Percentiles rank a stretch among this genome's conserved stretches.
These are phyloP conservation scores for Leishmania lainsoni DNA, from an alignment of 208 protist species.

Conservation along the genomic window DNA sequence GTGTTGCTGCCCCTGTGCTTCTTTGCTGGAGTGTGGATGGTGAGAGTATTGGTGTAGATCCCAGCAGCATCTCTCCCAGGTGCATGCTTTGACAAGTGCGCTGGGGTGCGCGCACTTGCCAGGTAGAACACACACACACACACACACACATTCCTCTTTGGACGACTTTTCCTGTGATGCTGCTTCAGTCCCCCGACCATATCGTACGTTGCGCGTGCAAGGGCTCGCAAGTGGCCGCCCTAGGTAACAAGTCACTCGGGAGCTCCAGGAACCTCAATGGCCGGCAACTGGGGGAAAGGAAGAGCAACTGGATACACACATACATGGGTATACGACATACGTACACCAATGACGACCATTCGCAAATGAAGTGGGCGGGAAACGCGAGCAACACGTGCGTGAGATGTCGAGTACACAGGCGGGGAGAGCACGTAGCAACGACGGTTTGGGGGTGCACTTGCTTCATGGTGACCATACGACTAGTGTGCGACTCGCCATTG, in stretches of 20 bases:
- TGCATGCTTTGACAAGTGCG: not conserved
- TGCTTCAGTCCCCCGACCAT: not conserved
- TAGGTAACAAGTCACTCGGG: not conserved
- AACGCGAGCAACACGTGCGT: not conserved
- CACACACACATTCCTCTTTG: not conserved
- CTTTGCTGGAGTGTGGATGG: not conserved
- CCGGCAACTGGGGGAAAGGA: not conserved
- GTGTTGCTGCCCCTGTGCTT: not conserved
- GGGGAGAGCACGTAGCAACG: not conserved
- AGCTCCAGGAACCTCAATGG: not conserved
- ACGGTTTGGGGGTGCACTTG: not conserved
- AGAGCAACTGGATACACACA: not conserved
- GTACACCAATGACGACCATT: not conserved
- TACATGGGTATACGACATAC: not conserved
- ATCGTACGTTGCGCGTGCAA: not conserved
- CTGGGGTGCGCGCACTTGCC: not conserved
- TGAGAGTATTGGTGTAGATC: not conserved
- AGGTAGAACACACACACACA: not conserved
- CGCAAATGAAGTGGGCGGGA: not conserved
- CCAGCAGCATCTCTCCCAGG: not conserved
- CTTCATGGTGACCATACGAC: not conserved
- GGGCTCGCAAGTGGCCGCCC: not conserved
- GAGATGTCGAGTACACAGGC: not conserved
- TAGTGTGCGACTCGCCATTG: not conserved
- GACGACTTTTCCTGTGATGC: constrained; percentile 12